Conservation (phyloP, 257 asterid genomes). For the Nicotiana sylvestris region DNA sequence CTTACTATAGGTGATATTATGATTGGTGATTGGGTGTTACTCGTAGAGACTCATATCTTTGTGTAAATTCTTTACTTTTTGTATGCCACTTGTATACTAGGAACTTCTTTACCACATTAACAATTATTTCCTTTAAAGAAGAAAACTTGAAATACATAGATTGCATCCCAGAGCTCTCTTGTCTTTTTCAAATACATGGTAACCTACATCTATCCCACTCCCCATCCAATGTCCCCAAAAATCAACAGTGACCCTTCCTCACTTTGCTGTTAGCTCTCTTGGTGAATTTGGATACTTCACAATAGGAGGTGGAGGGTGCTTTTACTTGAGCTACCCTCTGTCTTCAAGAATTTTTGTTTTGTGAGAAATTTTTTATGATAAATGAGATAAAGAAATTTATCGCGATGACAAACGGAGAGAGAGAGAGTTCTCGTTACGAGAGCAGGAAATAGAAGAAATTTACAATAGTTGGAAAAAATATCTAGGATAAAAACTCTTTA, state of each 20-base stretch:
- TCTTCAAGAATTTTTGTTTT: background rate
- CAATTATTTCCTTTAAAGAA: background rate
- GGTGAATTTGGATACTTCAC: background rate
- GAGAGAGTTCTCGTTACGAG: background rate
- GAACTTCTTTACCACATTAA: background rate
- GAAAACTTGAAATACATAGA: background rate
- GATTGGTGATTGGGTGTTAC: background rate
- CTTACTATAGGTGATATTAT: no score
- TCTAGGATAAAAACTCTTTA: no score
- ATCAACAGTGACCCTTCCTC: background rate
- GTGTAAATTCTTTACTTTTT: background rate
- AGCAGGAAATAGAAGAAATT: background rate
- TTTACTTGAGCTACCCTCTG: background rate
- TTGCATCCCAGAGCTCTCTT: background rate
- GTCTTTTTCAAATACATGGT: background rate
- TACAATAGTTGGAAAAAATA: background rate
- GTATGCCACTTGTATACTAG: background rate
- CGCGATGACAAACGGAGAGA: background rate
- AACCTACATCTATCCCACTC: background rate
- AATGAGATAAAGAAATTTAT: background rate
- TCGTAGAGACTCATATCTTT: background rate
- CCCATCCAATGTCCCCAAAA: background rate
- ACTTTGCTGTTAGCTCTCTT: background rate
- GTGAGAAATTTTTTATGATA: background rate
- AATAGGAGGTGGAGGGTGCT: background rate